Evolutionary conservation across 225 moss, liverwort and hornwort species (phyloP), one percentile per base, ranked within the genome.

Genomic region (Climacium dendroides): DNA sequence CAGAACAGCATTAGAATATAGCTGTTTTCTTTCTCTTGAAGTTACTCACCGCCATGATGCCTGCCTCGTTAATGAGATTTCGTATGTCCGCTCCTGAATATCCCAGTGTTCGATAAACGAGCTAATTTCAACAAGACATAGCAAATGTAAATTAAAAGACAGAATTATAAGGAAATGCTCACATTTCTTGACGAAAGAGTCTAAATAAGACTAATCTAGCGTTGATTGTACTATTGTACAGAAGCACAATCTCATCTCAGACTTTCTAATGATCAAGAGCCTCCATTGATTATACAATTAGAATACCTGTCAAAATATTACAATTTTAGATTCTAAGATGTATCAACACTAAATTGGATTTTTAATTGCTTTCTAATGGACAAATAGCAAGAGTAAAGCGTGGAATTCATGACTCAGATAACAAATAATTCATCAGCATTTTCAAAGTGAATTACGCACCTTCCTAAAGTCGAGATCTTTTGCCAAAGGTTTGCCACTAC

Each of bases 41-140:
- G 45, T 25, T 65, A 91, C 97, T 89, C 91, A 99, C 99, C 84
- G 99, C 99, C 99, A 99, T 99, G 85, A 99, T 99, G 85, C 95
- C 99, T 70, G 94, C 94, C 90, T 99, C 99, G 88, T 99, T 99
- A 64, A 99, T 95, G n/a, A 99, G 95, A 90, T 99, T 99, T 82
- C 99, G 89, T 81, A 99, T 95, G 82, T 99, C 99, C 80, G 99
- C 99, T 92, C 99, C 99, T 80, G 99, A 99, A 91, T 99, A 99
- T 85, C 99, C 99, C 59, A 99, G 90, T 70, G 99, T 97, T 59
- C 97, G 96, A 91, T 96, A 99, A 23, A 94, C 99, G 82, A 99
- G 94, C 99, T 99, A 91, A 88, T 90, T 87, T 67, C 91, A 75
- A 90, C 45, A 90, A 62, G 62, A 85, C 77, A 82, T n/a, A 74